These are phyloP conservation scores for Alternaria sp. DNA, from an alignment of 2,329 filamentous ascomycete genomes.

Conservation along the genomic window DNA sequence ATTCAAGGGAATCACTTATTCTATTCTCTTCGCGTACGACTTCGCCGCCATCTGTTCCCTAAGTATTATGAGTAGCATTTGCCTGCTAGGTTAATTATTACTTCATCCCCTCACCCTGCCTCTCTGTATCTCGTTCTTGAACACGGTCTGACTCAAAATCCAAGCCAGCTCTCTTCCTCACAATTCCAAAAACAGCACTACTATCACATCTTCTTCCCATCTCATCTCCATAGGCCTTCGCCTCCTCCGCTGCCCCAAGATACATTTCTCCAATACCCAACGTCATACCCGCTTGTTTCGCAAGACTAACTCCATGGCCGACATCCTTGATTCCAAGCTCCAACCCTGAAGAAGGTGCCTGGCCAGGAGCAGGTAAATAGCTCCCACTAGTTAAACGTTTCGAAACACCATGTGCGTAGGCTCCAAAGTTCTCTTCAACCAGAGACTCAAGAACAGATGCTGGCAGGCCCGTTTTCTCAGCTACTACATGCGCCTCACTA, in stretches of 20 bases:
- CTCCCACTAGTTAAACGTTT: slow-evolving; percentile 37
- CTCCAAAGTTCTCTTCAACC: slow-evolving; percentile 46
- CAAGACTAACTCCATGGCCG: slow-evolving; percentile 57
- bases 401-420: slow-evolving; percentile 35
- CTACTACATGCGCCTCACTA: slow-evolving; percentile 60
- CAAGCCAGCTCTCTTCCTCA: slow-evolving; percentile 55
- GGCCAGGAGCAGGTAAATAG: slow-evolving; percentile 34
- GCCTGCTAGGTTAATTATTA: background rate
- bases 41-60: background rate
- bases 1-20: too few relatives aligned
- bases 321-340: slow-evolving; percentile 63
- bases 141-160: slow-evolving; percentile 55
- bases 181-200: slow-evolving; percentile 60
- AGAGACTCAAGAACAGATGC: slow-evolving; percentile 54
- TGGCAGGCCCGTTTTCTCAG: slow-evolving; percentile 56
- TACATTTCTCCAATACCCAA: slow-evolving; percentile 56
- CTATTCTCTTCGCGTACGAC: background rate
- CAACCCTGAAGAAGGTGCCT: slow-evolving; percentile 59
- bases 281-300: slow-evolving; percentile 50
- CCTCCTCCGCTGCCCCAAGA: slow-evolving; percentile 55
- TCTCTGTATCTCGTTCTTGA: slow-evolving; percentile 25
- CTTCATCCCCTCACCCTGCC: background rate
- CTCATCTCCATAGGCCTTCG: slow-evolving; percentile 50
- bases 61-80: too few relatives aligned
- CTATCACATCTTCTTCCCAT: slow-evolving; percentile 56